These are phyloP conservation scores for Candida nemodendra DNA, from an alignment of 805 yeast species.

Conservation along the genomic window DNA sequence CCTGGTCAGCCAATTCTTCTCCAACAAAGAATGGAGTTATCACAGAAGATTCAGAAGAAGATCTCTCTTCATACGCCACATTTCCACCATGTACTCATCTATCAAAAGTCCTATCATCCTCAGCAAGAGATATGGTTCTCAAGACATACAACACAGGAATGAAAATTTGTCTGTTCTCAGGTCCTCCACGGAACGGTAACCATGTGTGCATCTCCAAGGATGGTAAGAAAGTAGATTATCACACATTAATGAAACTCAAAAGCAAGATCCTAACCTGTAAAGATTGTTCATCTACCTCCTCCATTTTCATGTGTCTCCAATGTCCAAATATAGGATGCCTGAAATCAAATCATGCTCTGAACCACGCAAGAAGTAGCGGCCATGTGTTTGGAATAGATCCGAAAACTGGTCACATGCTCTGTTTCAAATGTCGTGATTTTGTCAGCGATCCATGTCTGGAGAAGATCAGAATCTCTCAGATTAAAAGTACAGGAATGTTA, in stretches of 20 bases:
- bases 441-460: constrained; percentile 62
- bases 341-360: constrained; percentile 44
- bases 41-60: constrained; percentile 12
- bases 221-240: constrained; percentile 39
- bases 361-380: constrained; percentile 45
- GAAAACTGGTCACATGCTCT: constrained; percentile 63
- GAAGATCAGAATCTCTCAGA: constrained; percentile 39
- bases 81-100: constrained; percentile 52
- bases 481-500: constrained; percentile 20
- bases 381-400: constrained; percentile 68
- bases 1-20: constrained; percentile 1
- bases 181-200: constrained; percentile 12
- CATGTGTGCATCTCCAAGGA: constrained; percentile 31
- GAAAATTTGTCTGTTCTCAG: constrained; percentile 38
- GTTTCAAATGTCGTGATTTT: constrained; percentile 76
- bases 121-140: constrained; percentile 48
- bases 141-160: constrained; percentile 52
- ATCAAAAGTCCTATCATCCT: constrained; percentile 44
- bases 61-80: constrained; percentile 26
- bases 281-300: constrained; percentile 43
- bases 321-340: constrained; percentile 78
- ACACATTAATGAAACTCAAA: constrained; percentile 40
- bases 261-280: constrained; percentile 48
- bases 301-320: constrained; percentile 65
- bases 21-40: constrained; percentile 1